Percentiles rank a stretch among this genome's conserved stretches.
Evolutionary conservation across 2,329 filamentous ascomycete genomes (phyloP).

Genomic region (Phyllosticta citriasiana): DNA sequence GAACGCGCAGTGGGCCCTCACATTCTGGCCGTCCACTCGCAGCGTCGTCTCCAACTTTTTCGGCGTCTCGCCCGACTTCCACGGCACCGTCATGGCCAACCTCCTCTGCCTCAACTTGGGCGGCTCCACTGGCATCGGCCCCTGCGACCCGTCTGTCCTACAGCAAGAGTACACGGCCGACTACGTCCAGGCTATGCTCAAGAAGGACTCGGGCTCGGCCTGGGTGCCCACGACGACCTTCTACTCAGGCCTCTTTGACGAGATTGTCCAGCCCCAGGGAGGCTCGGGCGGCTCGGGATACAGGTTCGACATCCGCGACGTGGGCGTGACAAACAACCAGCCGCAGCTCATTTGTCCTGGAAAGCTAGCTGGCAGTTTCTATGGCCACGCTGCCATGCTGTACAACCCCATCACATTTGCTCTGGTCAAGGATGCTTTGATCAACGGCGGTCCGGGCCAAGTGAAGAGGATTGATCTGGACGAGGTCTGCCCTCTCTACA

Average conservation of each 20-base stretch:
- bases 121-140: constrained; percentile 16
- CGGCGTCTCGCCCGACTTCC: constrained; percentile 44
- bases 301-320: constrained; percentile 31
- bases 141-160: constrained; percentile 32
- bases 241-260: constrained; percentile 39
- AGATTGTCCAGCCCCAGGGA: constrained; percentile 43
- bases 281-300: constrained; percentile 39
- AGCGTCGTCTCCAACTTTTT: constrained; percentile 40
- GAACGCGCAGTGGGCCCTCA: constrained; percentile 47
- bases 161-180: constrained; percentile 39
- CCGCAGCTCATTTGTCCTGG: constrained; percentile 35
- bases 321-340: constrained; percentile 43
- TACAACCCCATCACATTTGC: constrained; percentile 39
- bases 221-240: constrained; percentile 48
- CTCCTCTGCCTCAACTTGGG: constrained; percentile 11
- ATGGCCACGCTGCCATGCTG: constrained; percentile 42
- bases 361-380: constrained; percentile 34
- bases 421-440: constrained; percentile 40
- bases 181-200: constrained; percentile 35
- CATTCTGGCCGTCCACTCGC: constrained; percentile 46
- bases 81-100: constrained; percentile 35
- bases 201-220: constrained; percentile 39
- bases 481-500: constrained; percentile 29
- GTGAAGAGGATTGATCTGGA: constrained; percentile 30
- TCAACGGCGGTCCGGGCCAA: constrained; percentile 36